These are phyloP conservation scores for Poa pratensis DNA, from an alignment of 176 grass and related monocot genomes.

Conservation along the genomic window DNA sequence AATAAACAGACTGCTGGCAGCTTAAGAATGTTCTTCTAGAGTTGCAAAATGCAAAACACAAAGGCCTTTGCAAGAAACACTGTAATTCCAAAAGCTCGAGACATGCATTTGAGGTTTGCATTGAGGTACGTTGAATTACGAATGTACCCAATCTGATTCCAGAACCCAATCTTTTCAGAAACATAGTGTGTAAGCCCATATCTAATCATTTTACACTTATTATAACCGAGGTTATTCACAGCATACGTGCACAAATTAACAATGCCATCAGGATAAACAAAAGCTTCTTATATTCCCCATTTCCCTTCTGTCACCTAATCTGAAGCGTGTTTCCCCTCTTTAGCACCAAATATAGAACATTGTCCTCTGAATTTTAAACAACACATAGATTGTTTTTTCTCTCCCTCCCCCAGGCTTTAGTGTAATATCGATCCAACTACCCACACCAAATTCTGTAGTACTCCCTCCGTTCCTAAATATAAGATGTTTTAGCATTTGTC, in stretches of 20 bases:
- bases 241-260: not conserved
- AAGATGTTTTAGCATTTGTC: no score
- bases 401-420: not conserved
- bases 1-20: not conserved
- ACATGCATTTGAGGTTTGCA: not conserved
- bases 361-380: conserved; percentile 11
- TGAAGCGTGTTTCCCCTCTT: not conserved
- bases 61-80: not conserved
- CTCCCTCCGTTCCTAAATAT: no score
- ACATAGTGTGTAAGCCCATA: not conserved
- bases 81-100: not conserved
- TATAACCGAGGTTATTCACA: not conserved
- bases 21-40: not conserved
- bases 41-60: not conserved
- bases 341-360: not conserved
- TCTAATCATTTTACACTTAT: not conserved
- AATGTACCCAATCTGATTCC: not conserved
- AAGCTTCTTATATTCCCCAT: not conserved
- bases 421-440: not conserved
- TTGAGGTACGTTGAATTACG: not conserved
- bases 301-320: not conserved
- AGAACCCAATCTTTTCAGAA: not conserved
- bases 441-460: conserved; percentile 9
- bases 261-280: not conserved
- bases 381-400: not conserved